phyloP scores from a whole-genome alignment of 2,329 filamentous ascomycete genomes.

The Aspergillus novoparasiticus region DNA sequence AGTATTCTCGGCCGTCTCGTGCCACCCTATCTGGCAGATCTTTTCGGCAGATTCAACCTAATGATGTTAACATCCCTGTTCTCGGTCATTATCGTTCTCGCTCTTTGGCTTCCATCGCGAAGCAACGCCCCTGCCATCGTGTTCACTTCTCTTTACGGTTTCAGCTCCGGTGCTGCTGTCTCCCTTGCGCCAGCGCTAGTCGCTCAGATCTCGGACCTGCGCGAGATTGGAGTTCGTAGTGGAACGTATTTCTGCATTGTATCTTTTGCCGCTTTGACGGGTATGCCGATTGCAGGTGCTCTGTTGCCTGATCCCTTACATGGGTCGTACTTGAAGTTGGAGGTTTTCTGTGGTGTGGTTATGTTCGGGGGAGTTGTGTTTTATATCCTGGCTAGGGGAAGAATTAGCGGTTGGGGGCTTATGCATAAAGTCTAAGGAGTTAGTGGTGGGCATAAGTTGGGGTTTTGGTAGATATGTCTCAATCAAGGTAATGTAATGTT shows the following conservation, averaged over 20 bases:
- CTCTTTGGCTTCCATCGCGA: constrained; percentile 58
- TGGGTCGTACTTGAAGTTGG: constrained; percentile 27
- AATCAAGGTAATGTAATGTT: not conserved
- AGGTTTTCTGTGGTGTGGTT: constrained; percentile 31
- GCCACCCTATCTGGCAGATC: not conserved
- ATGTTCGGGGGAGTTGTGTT: constrained; percentile 27
- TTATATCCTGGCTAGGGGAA: constrained; percentile 27
- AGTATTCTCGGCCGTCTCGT: constrained; percentile 3
- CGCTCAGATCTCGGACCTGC: constrained; percentile 70
- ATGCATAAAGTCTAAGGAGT: constrained; percentile 23
- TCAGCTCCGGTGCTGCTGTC: constrained; percentile 68
- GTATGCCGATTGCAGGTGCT: constrained; percentile 33
- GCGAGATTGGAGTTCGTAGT: constrained; percentile 68
- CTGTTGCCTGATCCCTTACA: constrained; percentile 29
- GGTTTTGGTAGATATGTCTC: not conserved
- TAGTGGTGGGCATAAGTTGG: not conserved
- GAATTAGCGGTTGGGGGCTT: constrained; percentile 28
- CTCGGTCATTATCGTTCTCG: constrained; percentile 34
- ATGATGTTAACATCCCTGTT: not conserved
- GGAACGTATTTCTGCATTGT: constrained; percentile 66
- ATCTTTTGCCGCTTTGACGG: constrained; percentile 64
- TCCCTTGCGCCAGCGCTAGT: constrained; percentile 63
- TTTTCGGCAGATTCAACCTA: not conserved
- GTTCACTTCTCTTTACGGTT: constrained; percentile 70
- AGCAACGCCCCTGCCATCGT: constrained; percentile 62